phyloP scores from a whole-genome alignment of 306 rosid species.

The Trichosanthes cucumerina region DNA sequence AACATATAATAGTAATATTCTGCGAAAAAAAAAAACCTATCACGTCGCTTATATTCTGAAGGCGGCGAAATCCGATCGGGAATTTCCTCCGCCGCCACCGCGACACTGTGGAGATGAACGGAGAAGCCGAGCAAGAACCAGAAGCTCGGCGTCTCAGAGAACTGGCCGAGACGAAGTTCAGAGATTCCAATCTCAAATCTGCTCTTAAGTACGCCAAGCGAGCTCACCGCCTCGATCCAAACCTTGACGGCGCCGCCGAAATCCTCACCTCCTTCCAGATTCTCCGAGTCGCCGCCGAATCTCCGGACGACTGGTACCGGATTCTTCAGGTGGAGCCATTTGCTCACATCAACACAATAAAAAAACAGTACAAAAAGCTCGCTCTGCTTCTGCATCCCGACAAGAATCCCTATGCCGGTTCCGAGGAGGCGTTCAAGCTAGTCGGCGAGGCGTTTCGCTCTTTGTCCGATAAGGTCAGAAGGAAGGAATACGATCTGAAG shows the following conservation, averaged over 20 bases:
- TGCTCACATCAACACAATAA: slow-evolving; percentile 34
- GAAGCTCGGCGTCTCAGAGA: slow-evolving; percentile 41
- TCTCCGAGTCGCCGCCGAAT: slow-evolving; percentile 26
- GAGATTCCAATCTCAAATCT: slow-evolving; percentile 31
- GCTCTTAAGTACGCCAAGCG: slow-evolving; percentile 62
- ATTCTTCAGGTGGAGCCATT: slow-evolving; percentile 58
- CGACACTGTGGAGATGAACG: slow-evolving; percentile 16
- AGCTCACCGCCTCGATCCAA: slow-evolving; percentile 39
- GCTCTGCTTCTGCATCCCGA: slow-evolving; percentile 62
- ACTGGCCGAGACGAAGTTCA: slow-evolving; percentile 42
- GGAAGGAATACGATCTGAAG: slow-evolving; percentile 54
- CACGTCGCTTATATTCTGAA: not conserved
- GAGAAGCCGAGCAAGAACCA: slow-evolving; percentile 18
- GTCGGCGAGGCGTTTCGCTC: slow-evolving; percentile 51
- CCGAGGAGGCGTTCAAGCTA: slow-evolving; percentile 73
- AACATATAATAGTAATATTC: too few relatives aligned
- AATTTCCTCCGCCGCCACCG: not conserved
- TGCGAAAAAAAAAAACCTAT: too few relatives aligned
- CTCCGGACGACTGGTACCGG: slow-evolving; percentile 43
- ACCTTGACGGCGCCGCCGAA: slow-evolving; percentile 38
- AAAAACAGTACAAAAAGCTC: slow-evolving; percentile 58
- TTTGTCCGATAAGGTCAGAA: slow-evolving; percentile 45
- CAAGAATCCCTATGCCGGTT: slow-evolving; percentile 40
- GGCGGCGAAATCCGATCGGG: not conserved
- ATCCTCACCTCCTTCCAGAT: slow-evolving; percentile 52